Evolutionary conservation across 345 rosid species (phyloP).

Genomic region (Brassica rapa): DNA sequence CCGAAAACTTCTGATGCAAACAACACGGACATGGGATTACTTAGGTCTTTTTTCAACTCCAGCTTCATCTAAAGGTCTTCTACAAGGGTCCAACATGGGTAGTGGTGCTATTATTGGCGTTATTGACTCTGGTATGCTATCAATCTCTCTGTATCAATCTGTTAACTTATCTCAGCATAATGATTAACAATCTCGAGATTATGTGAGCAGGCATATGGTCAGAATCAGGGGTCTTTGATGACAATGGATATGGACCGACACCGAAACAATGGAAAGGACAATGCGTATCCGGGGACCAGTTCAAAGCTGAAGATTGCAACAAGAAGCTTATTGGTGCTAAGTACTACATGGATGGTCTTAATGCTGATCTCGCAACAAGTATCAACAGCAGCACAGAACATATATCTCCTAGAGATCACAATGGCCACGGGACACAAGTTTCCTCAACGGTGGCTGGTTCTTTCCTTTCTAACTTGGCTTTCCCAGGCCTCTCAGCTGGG

Average conservation of each 20-base stretch:
- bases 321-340: slow-evolving; percentile 60
- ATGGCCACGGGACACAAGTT: slow-evolving; percentile 59
- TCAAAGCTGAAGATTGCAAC: slow-evolving; percentile 45
- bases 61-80: slow-evolving; percentile 21
- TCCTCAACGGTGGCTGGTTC: slow-evolving; percentile 54
- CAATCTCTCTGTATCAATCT: background rate
- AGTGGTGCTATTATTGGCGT: slow-evolving; percentile 36
- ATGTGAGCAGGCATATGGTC: slow-evolving; percentile 31
- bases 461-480: slow-evolving; percentile 41
- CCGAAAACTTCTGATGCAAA: slow-evolving; percentile 42
- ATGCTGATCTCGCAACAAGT: slow-evolving; percentile 40
- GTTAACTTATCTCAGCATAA: background rate
- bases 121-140: slow-evolving; percentile 40
- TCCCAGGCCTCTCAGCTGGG: slow-evolving; percentile 35
- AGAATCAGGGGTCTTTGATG: slow-evolving; percentile 47
- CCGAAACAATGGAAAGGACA: slow-evolving; percentile 54
- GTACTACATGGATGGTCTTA: slow-evolving; percentile 47
- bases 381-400: slow-evolving; percentile 43
- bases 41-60: slow-evolving; percentile 40
- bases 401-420: slow-evolving; percentile 53
- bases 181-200: background rate
- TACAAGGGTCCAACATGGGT: slow-evolving; percentile 36
- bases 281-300: slow-evolving; percentile 41
- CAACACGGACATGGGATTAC: slow-evolving; percentile 53
- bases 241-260: slow-evolving; percentile 42